A percentile compares a stretch with the other conserved stretches of the same genome.
Conservation (phyloP, 75 land plant genomes). For the Pinus albicaulis region DNA sequence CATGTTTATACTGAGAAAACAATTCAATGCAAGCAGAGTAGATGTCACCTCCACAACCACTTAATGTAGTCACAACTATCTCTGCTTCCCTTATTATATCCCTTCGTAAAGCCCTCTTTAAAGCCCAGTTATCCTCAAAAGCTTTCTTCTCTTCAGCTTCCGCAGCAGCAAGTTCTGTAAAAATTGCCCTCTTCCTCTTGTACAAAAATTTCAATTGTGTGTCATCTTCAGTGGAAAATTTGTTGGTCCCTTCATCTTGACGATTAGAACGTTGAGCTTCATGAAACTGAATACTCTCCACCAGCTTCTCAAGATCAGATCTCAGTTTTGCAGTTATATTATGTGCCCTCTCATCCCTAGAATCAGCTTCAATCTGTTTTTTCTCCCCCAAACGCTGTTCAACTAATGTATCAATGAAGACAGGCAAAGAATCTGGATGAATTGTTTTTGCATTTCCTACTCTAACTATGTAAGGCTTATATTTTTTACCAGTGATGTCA, state of each 20-base stretch:
- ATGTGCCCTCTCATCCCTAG: slow-evolving; percentile 16
- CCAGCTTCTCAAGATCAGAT: slow-evolving; percentile 68
- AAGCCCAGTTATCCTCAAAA: slow-evolving; percentile 52
- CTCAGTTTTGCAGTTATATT: slow-evolving; percentile 31
- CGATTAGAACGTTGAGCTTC: slow-evolving; percentile 70
- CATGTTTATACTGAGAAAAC: slow-evolving; percentile 28
- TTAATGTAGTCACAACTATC: slow-evolving; percentile 84
- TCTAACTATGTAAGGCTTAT: slow-evolving; percentile 81
- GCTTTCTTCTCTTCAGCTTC: slow-evolving; percentile 60
- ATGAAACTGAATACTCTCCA: slow-evolving; percentile 61
- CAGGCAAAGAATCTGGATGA: slow-evolving; percentile 86
- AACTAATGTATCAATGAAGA: slow-evolving; percentile 90
- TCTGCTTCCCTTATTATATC: slow-evolving; percentile 89
- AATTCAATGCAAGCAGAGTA: slow-evolving; percentile 90
- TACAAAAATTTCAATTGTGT: slow-evolving; percentile 49
- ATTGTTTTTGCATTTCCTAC: slow-evolving; percentile 87
- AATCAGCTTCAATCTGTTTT: slow-evolving; percentile 26
- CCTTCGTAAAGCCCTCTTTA: slow-evolving; percentile 58
- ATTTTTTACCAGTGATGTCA: slow-evolving; percentile 56
- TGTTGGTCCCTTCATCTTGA: slow-evolving; percentile 19
- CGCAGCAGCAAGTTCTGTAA: slow-evolving; percentile 54
- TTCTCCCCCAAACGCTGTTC: slow-evolving; percentile 72
- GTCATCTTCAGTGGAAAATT: slow-evolving; percentile 16
- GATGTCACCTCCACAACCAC: slow-evolving; percentile 95
- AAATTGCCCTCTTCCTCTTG: slow-evolving; percentile 61